These are phyloP conservation scores for Diddensiella transvaalensis DNA, from an alignment of 805 yeast genomes.

Conservation along the genomic window DNA sequence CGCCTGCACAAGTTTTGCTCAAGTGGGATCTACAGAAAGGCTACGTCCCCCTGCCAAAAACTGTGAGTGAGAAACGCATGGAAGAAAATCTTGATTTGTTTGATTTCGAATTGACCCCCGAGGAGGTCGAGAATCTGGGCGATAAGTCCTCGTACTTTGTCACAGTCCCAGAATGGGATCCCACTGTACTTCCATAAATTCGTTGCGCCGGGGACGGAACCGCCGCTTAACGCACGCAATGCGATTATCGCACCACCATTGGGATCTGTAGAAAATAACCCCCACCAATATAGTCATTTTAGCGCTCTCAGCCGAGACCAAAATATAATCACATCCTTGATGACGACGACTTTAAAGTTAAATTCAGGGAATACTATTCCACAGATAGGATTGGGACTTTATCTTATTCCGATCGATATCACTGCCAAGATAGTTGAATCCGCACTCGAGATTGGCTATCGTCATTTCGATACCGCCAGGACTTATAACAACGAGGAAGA, in stretches of 20 bases:
- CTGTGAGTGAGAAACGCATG: constrained; percentile 56
- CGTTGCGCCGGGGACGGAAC: no score
- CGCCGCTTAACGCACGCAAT: background rate
- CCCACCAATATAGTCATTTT: no score
- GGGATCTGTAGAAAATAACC: no score
- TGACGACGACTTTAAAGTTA: constrained; percentile 21
- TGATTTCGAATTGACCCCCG: constrained; percentile 37
- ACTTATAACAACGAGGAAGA: constrained; percentile 59
- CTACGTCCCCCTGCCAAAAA: constrained; percentile 69
- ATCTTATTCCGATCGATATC: constrained; percentile 47
- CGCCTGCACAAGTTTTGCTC: constrained; percentile 53
- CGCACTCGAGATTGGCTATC: constrained; percentile 62
- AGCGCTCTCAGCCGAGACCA: no score
- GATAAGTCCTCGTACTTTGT: constrained; percentile 24
- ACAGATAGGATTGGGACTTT: constrained; percentile 37
- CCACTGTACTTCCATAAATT: constrained; percentile 14
- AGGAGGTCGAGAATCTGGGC: constrained; percentile 29
- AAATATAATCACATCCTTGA: no score
- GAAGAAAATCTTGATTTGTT: constrained; percentile 53
- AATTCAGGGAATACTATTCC: constrained; percentile 12
- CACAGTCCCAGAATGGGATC: constrained; percentile 14
- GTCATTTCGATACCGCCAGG: constrained; percentile 71
- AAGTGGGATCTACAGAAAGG: constrained; percentile 49
- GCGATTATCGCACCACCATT: background rate
- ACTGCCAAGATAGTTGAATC: constrained; percentile 44